Evolutionary conservation across 2,329 filamentous ascomycete species (phyloP).

Genomic region (Bipolaris oryzae): DNA sequence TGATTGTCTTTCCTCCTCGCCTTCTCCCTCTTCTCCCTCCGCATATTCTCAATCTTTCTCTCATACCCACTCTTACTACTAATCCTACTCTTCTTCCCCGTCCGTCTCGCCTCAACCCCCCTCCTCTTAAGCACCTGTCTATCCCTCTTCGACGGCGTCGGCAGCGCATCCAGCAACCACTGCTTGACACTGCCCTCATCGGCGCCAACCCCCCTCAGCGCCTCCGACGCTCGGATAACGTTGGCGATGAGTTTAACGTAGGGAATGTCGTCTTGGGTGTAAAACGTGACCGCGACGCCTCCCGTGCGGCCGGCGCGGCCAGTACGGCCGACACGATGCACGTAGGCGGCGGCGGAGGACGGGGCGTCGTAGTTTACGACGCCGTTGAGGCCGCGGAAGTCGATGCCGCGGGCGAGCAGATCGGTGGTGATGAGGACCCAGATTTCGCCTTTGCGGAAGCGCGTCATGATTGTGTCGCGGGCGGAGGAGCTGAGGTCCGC

Average conservation of each 20-base stretch:
- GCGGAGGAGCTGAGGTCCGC: slow-evolving; percentile 78
- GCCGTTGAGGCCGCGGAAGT: slow-evolving; percentile 93
- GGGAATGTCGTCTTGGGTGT: slow-evolving; percentile 92
- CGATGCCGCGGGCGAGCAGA: slow-evolving; percentile 86
- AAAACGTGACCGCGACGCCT: slow-evolving; percentile 90
- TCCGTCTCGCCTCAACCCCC: slow-evolving; percentile 75
- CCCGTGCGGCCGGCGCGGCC: slow-evolving; percentile 86
- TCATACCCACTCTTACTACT: slow-evolving; percentile 83
- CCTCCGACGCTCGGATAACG: slow-evolving; percentile 84
- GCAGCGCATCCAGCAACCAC: slow-evolving; percentile 88
- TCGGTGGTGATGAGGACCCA: slow-evolving; percentile 98
- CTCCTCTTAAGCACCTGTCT: slow-evolving; percentile 80
- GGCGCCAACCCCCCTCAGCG: slow-evolving; percentile 58
- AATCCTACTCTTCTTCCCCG: slow-evolving; percentile 63
- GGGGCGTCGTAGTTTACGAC: slow-evolving; percentile 98
- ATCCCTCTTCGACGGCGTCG: slow-evolving; percentile 80
- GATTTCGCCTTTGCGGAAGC: slow-evolving; percentile 88
- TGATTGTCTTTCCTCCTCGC: slow-evolving; percentile 38
- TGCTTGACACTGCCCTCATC: slow-evolving; percentile 57
- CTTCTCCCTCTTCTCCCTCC: slow-evolving; percentile 56
- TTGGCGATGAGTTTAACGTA: slow-evolving; percentile 92
- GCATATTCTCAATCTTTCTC: slow-evolving; percentile 70
- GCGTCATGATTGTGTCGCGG: slow-evolving; percentile 81
- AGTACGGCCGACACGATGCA: slow-evolving; percentile 91
- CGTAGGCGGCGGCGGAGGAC: slow-evolving; percentile 85